Evolutionary conservation across 306 rosid genomes (phyloP).

Genomic region (Parietaria judaica): DNA sequence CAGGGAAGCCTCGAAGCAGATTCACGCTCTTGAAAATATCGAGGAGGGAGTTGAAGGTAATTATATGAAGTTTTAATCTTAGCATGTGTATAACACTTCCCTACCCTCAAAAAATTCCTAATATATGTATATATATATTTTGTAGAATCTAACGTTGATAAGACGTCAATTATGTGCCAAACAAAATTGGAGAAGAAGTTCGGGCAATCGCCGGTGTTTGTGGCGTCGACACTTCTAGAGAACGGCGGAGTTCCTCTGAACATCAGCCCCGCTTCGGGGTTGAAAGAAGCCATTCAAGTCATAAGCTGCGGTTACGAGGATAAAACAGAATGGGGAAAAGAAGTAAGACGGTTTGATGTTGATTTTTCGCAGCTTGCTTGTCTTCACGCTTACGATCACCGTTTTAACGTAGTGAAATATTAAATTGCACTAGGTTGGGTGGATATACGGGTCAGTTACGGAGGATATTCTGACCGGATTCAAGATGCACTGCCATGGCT

Average conservation of each 20-base stretch:
- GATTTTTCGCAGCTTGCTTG: background rate
- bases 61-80: constrained; percentile 7
- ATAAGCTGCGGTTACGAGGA: constrained; percentile 97
- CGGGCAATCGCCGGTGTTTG: constrained; percentile 90
- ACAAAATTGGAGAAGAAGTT: constrained; percentile 79
- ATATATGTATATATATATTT: constrained; percentile 11
- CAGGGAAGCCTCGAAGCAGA: constrained; percentile 89
- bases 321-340: constrained; percentile 98
- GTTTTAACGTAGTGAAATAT: constrained; percentile 4
- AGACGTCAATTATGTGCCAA: constrained; percentile 40
- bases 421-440: constrained; percentile 63
- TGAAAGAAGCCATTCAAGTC: constrained; percentile 91
- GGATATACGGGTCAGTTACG: constrained; percentile 98
- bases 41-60: constrained; percentile 72
- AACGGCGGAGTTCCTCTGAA: constrained; percentile 66
- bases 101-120: background rate
- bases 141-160: constrained; percentile 45
- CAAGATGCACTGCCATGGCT: constrained; percentile 99
- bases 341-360: constrained; percentile 34
- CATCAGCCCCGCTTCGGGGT: constrained; percentile 68
- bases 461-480: constrained; percentile 98
- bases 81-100: background rate
- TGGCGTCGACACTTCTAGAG: constrained; percentile 66
- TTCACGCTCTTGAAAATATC: constrained; percentile 92
- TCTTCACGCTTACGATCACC: constrained; percentile 5